Percentiles rank a stretch among this genome's conserved stretches.
These are phyloP conservation scores for Physcomitrium patens DNA, from an alignment of 225 moss, liverwort and hornwort genomes.

Conservation along the genomic window DNA sequence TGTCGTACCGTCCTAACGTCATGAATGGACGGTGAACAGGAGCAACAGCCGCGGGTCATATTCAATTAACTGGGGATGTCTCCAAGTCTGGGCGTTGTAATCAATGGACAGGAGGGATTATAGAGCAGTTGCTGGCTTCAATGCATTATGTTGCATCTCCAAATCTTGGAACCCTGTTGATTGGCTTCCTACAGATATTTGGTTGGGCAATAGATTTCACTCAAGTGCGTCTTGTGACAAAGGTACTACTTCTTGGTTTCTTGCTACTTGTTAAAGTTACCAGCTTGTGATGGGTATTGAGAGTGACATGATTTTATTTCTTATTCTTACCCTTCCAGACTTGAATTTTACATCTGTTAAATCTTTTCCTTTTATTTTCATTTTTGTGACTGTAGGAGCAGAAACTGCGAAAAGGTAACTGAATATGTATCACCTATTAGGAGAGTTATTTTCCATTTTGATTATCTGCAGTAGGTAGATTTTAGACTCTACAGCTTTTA, in stretches of 20 bases:
- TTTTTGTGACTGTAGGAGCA: background rate
- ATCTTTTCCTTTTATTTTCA: background rate
- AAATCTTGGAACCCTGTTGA: conserved; percentile 78
- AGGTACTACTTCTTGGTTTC: conserved; percentile 48
- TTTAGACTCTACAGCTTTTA: too few species aligned
- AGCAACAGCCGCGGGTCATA: conserved; percentile 31
- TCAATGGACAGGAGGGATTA: conserved; percentile 77
- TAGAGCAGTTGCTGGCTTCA: conserved; percentile 82
- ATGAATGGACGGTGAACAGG: conserved; percentile 34
- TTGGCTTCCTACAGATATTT: conserved; percentile 87
- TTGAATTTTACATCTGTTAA: background rate
- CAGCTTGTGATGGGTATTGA: background rate
- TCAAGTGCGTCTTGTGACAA: conserved; percentile 84
- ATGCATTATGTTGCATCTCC: conserved; percentile 89
- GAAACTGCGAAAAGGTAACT: background rate
- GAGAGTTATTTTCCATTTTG: background rate
- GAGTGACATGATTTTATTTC: too few species aligned
- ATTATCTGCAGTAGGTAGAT: background rate
- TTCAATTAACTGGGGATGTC: conserved; percentile 25
- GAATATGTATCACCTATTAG: background rate
- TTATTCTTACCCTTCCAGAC: background rate
- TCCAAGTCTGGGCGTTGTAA: conserved; percentile 50
- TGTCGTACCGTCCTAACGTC: conserved; percentile 21
- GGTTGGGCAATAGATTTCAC: conserved; percentile 91
- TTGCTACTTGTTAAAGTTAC: background rate